These are phyloP conservation scores for Ascochyta viciae-villosae DNA, from an alignment of 2,329 filamentous ascomycete species.

Conservation along the genomic window DNA sequence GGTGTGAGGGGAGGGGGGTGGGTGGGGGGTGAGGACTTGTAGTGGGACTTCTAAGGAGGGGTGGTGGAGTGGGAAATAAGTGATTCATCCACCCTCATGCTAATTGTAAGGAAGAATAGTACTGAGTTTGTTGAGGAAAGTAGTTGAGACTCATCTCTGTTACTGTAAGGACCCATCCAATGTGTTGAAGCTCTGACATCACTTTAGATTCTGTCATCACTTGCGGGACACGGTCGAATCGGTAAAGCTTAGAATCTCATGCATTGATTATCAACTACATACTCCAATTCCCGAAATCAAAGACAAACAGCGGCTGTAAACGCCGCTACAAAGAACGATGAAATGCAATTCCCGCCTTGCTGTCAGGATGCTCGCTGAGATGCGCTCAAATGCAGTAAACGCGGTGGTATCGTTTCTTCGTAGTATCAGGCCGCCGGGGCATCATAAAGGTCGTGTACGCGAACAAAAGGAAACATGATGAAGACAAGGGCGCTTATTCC, in stretches of 20 bases:
- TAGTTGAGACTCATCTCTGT: no score
- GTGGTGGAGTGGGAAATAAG: no score
- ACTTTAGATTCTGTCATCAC: no score
- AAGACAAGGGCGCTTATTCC: neutral
- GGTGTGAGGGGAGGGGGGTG: no score
- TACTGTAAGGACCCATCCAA: no score
- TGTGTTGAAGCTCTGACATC: no score
- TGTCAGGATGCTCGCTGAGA: neutral
- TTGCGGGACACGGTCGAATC: no score
- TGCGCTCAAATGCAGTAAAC: conserved; percentile 11
- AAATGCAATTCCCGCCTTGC: neutral
- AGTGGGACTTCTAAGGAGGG: no score
- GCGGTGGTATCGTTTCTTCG: neutral
- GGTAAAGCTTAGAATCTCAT: neutral
- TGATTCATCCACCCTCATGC: no score
- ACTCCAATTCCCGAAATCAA: neutral
- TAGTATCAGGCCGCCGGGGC: neutral
- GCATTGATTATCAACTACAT: neutral
- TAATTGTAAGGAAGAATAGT: no score
- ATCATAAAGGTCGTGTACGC: neutral
- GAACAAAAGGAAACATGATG: neutral
- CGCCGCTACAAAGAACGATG: neutral
- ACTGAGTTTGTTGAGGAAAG: no score
- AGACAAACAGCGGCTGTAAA: neutral
- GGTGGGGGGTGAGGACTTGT: no score